Evolutionary conservation across 2,329 filamentous ascomycete genomes (phyloP), one percentile per base, ranked within the genome.

Genomic region (Cadophora malorum): DNA sequence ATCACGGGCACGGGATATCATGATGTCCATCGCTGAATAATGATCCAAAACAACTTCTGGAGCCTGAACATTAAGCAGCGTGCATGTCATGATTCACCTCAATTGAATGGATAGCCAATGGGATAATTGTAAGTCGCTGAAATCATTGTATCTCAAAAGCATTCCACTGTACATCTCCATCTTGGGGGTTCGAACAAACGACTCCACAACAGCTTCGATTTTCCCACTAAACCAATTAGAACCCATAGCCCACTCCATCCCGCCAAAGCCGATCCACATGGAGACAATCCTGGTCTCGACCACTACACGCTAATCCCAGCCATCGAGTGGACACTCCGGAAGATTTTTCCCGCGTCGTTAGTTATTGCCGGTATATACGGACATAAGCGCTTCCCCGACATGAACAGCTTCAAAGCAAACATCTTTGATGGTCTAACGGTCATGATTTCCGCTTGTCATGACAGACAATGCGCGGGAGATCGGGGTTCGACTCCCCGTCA

Each of bases 401-500:
- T 38, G 23, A 58, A 56, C 14, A 56, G n/a, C 62, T 45, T 16
- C 49, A 41, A 35, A 64, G 56, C 49, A 35, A 35, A 41, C 33
- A 66, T 76, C 74, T 75, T 74, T 75, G 74, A 78, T 78, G 76
- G 75, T 78, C 76, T 78, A 78, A 77, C 74, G 75, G 77, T 78
- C 70, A 78, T 78, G 77, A 78, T 78, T 78, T 78, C 77, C 76
- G 77, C 77, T 78, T 78, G 76, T 78, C 77, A 78, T 67, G 35
- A 10, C 25, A 25, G 53, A 64, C 63, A 69, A 67, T 16, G 50
- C 70, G 70, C 70, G 67, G 70, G 70, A 72, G 70, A 72, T 68
- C 70, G 69, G 71, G 71, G 69, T 73, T 73, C 71, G 71, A 73
- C 66, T 71, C 68, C 70, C 70, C 66, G 66, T 70, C 63, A 70